Evolutionary conservation across 345 rosid species (phyloP).

Genomic region (Erucastrum elatum): DNA sequence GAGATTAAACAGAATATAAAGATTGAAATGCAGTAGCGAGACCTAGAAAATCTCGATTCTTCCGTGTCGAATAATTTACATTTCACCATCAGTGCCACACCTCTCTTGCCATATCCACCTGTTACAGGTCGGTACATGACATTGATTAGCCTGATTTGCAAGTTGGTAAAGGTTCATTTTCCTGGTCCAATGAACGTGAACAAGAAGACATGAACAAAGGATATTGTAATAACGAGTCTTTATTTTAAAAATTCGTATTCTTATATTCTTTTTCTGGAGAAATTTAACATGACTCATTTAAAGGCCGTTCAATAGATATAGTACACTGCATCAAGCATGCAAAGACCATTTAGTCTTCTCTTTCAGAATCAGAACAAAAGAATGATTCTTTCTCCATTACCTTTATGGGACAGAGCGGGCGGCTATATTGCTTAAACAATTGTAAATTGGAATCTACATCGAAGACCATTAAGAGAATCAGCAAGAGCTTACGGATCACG

Average conservation of each 20-base stretch:
- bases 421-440: constrained; percentile 19
- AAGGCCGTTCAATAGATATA: constrained; percentile 25
- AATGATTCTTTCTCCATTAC: constrained; percentile 18
- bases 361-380: constrained; percentile 35
- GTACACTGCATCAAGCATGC: constrained; percentile 12
- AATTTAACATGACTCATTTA: neutral
- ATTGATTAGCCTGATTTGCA: neutral
- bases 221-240: constrained; percentile 10
- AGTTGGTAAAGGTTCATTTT: constrained; percentile 1
- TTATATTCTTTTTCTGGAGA: neutral
- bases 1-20: too few relatives aligned
- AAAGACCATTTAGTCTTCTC: constrained; percentile 18
- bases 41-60: too few relatives aligned
- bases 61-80: too few relatives aligned
- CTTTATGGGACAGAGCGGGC: constrained; percentile 23
- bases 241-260: neutral
- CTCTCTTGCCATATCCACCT: too few relatives aligned
- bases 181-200: constrained; percentile 17
- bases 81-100: too few relatives aligned
- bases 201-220: constrained; percentile 14
- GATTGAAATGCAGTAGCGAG: too few relatives aligned
- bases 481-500: constrained; percentile 20
- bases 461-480: constrained; percentile 22
- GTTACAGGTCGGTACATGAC: too few relatives aligned
- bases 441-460: neutral